Conservation (phyloP, 495 filamentous ascomycete species). For the Pyronema omphalodes region DNA sequence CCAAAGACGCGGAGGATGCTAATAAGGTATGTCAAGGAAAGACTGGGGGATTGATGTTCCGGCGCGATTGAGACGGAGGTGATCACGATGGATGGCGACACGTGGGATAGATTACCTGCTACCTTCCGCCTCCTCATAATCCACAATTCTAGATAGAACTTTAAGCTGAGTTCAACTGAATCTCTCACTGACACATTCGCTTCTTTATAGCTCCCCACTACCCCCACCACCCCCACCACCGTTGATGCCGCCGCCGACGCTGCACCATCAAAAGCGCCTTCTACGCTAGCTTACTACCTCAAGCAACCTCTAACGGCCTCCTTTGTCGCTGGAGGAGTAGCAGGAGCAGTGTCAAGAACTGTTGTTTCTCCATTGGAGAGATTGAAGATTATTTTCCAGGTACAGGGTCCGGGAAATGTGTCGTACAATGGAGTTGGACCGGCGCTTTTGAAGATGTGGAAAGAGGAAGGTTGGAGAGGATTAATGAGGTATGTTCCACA, state of each 20-base stretch:
- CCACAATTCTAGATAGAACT: not conserved
- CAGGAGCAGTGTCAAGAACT: slow-evolving; percentile 89
- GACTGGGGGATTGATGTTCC: slow-evolving; percentile 4
- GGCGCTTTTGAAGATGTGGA: slow-evolving; percentile 83
- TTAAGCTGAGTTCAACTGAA: not conserved
- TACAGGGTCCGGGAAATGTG: slow-evolving; percentile 75
- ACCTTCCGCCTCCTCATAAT: not conserved
- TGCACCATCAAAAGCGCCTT: slow-evolving; percentile 5
- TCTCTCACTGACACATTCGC: not conserved
- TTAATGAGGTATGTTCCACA: slow-evolving; percentile 44
- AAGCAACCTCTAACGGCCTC: slow-evolving; percentile 72
- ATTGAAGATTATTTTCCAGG: slow-evolving; percentile 90
- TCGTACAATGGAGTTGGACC: slow-evolving; percentile 87
- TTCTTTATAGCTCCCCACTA: not conserved
- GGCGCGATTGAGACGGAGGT: slow-evolving; percentile 5
- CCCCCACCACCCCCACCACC: not conserved
- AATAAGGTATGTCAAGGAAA: no score
- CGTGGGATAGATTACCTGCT: not conserved
- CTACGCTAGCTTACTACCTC: slow-evolving; percentile 32
- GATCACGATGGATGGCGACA: no score
- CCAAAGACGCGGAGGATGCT: no score
- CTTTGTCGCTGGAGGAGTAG: slow-evolving; percentile 88
- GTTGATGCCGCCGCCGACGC: not conserved
- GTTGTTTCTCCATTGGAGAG: slow-evolving; percentile 92
- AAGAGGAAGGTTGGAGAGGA: slow-evolving; percentile 85